Evolutionary conservation across 2,329 filamentous ascomycete species (phyloP), one percentile per base, ranked within the genome.

Genomic region (Tolypocladium cylindrosporum): DNA sequence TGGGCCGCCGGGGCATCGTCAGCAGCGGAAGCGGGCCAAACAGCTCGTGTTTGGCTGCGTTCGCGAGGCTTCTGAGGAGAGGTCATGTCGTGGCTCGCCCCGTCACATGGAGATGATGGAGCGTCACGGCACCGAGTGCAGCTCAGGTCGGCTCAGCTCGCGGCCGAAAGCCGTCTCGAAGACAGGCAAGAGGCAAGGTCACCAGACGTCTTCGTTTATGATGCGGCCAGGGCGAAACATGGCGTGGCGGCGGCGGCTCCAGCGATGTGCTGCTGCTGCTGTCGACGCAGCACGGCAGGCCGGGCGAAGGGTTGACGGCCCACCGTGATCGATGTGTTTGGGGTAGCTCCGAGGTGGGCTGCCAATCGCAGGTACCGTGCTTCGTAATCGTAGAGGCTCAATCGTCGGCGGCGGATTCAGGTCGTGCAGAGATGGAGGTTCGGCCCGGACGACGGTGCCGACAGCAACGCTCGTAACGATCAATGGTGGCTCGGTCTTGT

Each of bases 11-110:
- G 58, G 45, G 59, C 56, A 61, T 71, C 62, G 57, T 65, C 60
- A 9, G 58, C 62, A 61, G 63, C 57, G 37, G 64, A 56, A 41
- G 55, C 59, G 55, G 65, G 63, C 61, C 60, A 63, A 55, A 63
- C 63, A 66, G 67, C 65, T 67, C 62, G 67, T 56, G 61, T 59
- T 57, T 68, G 66, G 59, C 66, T 67, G 66, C 63, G 65, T 57
- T 66, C 63, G 60, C 63, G 65, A 64, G 63, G 59, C 61, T 66
- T 64, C 62, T 71, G 67, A 56, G 66, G 63, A 55, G 67, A 63
- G 60, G 63, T 68, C 70, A 72, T 72, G 59, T 69, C 70, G 70
- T 59, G 61, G 53, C 58, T 58, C 27, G 37, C 57, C 54, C 60
- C 60, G 57, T 66, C 63, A 61, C 64, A 66, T 67, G 60, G 59